A percentile compares a stretch with the other conserved stretches of the same genome.
Conservation (phyloP, 371 early-diverging fungal species). For the Syncephalastrum sp. region DNA sequence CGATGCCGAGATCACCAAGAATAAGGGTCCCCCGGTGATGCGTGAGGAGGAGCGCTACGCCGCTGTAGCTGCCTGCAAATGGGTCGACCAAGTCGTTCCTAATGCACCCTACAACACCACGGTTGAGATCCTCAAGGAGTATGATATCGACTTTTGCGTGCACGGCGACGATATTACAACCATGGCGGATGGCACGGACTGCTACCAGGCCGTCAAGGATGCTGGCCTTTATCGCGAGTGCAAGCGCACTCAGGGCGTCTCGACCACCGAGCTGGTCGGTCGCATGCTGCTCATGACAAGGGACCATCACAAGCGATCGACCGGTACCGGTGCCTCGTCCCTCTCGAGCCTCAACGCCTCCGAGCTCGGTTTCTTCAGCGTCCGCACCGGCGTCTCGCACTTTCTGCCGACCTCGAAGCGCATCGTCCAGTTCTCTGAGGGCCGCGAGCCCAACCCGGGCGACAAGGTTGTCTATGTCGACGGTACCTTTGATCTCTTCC, state of each 20-base stretch:
- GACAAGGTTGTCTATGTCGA: slow-evolving; percentile 89
- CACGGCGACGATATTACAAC: slow-evolving; percentile 97
- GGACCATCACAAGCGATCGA: slow-evolving; percentile 77
- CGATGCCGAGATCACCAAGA: slow-evolving; percentile 83
- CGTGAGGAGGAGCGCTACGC: slow-evolving; percentile 92
- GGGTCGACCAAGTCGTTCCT: slow-evolving; percentile 92
- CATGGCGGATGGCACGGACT: slow-evolving; percentile 92
- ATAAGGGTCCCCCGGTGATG: slow-evolving; percentile 98
- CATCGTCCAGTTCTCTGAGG: slow-evolving; percentile 87
- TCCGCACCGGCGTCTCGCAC: slow-evolving; percentile 68
- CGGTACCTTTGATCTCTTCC: slow-evolving; percentile 97
- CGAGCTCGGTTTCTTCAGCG: slow-evolving; percentile 63
- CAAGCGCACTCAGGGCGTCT: slow-evolving; percentile 91
- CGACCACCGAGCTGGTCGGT: slow-evolving; percentile 95
- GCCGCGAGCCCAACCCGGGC: slow-evolving; percentile 65
- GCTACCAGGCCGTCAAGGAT: slow-evolving; percentile 91
- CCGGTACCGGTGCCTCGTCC: slow-evolving; percentile 40
- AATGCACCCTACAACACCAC: slow-evolving; percentile 94
- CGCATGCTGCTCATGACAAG: slow-evolving; percentile 93
- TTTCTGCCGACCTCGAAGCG: slow-evolving; percentile 85
- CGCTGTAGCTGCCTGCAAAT: slow-evolving; percentile 94
- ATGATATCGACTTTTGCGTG: slow-evolving; percentile 90
- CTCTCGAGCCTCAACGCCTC: slow-evolving; percentile 62
- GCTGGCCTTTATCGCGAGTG: slow-evolving; percentile 94
- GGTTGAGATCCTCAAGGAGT: slow-evolving; percentile 77